Evolutionary conservation across 2,329 filamentous ascomycete species (phyloP), one percentile per base, ranked within the genome.

Genomic region (Penicillium sp.): DNA sequence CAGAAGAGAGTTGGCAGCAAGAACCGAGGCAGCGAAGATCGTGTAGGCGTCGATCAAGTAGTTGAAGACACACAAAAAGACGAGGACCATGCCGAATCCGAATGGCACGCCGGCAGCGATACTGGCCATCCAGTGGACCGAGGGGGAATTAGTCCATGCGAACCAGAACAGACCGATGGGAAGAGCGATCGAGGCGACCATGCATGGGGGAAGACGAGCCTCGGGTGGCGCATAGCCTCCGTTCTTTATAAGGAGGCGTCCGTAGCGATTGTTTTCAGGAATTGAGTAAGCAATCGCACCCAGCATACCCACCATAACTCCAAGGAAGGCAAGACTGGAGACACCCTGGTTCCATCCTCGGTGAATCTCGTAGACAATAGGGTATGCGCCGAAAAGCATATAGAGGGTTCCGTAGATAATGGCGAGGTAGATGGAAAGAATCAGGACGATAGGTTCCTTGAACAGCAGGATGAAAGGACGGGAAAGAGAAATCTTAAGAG

Each of bases 201-300:
- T 78, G 43, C 74, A 76, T 6, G 80, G 77, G 2, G 80, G 79
- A 2, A 84, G 68, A 47, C 80, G 81, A 37, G 79, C 80, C 71
- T 86, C 84, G 0, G 85, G 84, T n/a, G 85, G 80, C 8, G 84
- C 84, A 55, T 85, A 82, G 5, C 85, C 86, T 2, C 74, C 75
- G 18, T 80, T 63, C 25, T 75, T 72, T 20, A 77, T 72, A 12
- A 76, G 72, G 25, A 79, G 71, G 53, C 66, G 66, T 23, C 70
- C 52, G 49, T 75, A 76, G n/a, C 75, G 71, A 43, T 67, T 70
- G 58, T 78, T 78, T 58, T 77, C 75, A 23, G 62, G 67, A 25
- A 78, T 69, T 31, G 67, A 76, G 65, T 70, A 81, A 58, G 44
- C 72, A 54, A 70, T 74, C 35, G 66, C 79, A 51, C 56, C 63